Evolutionary conservation across 2,329 filamentous ascomycete species (phyloP).

Genomic region (Paradendryphiella salina): DNA sequence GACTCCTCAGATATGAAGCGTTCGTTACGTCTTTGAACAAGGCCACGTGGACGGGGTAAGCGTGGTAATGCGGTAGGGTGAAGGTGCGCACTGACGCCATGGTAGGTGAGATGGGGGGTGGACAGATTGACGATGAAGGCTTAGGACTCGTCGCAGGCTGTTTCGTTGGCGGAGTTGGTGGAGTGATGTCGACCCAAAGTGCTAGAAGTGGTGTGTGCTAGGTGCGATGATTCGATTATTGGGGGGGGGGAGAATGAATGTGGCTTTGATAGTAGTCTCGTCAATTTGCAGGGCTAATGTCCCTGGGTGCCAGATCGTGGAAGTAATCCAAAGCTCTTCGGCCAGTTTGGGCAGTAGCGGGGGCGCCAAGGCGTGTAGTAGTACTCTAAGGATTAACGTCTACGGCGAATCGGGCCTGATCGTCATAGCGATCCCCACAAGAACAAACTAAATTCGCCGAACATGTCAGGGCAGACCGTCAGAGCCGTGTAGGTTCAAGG

Average conservation of each 20-base stretch:
- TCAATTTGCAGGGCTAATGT: constrained; percentile 6
- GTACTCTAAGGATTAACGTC: background rate
- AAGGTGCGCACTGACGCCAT: constrained; percentile 67
- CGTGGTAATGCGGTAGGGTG: constrained; percentile 73
- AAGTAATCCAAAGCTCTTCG: background rate
- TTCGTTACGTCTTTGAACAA: constrained; percentile 80
- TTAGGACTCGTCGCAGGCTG: background rate
- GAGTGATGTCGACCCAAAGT: background rate
- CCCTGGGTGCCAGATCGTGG: constrained; percentile 3
- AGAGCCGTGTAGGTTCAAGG: constrained; percentile 15
- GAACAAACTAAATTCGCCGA: constrained; percentile 15
- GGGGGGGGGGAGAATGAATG: background rate
- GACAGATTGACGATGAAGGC: background rate
- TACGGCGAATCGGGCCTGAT: constrained; percentile 13
- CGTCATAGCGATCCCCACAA: constrained; percentile 11
- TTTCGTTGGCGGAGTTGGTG: background rate
- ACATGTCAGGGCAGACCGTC: constrained; percentile 21
- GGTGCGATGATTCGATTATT: background rate
- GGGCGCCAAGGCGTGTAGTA: constrained; percentile 15
- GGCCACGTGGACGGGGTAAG: constrained; percentile 70
- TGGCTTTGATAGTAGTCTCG: background rate
- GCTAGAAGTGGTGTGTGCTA: background rate
- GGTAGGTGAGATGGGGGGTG: constrained; percentile 1
- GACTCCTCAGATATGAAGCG: constrained; percentile 73
- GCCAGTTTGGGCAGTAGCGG: constrained; percentile 26